Evolutionary conservation across 169 alveolate genomes (phyloP).

Genomic region (Perkinsus marinus): DNA sequence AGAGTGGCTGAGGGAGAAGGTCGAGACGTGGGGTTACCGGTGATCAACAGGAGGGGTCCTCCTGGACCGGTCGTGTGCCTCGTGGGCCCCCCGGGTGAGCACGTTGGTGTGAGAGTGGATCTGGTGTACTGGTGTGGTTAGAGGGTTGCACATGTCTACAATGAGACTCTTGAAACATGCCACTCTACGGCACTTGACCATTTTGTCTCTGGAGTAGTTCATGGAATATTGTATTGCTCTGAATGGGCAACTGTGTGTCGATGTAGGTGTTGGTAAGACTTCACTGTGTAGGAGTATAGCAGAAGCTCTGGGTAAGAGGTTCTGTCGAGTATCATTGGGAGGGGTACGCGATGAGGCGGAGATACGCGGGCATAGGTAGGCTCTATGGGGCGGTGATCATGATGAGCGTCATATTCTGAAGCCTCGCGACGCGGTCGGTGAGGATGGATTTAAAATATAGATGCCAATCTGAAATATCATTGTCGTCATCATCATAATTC

Average conservation of each 20-base stretch:
- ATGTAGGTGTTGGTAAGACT: slow-evolving; percentile 31
- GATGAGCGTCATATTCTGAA: too few relatives aligned
- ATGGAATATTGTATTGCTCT: too few relatives aligned
- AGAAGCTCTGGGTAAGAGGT: slow-evolving; percentile 33
- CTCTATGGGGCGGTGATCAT: too few relatives aligned
- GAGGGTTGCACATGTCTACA: too few relatives aligned
- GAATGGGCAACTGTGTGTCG: neutral
- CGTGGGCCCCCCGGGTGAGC: slow-evolving; percentile 50
- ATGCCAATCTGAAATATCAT: too few relatives aligned
- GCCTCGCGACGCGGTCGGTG: too few relatives aligned
- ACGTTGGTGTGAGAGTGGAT: neutral
- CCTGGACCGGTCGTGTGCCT: slow-evolving; percentile 41
- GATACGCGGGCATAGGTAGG: slow-evolving; percentile 32
- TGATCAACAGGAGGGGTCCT: neutral
- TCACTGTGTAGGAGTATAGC: slow-evolving; percentile 35
- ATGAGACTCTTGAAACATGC: too few relatives aligned
- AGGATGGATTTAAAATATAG: too few relatives aligned
- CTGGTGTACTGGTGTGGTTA: too few relatives aligned
- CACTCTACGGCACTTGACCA: too few relatives aligned
- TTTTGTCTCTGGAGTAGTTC: too few relatives aligned
- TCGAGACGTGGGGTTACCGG: neutral
- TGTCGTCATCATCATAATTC: too few relatives aligned
- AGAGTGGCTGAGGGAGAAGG: neutral
- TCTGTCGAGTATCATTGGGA: slow-evolving; percentile 31
- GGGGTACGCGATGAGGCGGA: slow-evolving; percentile 43